Conservation (phyloP, 306 rosid species). For the Prinsepia uniflora region DNA sequence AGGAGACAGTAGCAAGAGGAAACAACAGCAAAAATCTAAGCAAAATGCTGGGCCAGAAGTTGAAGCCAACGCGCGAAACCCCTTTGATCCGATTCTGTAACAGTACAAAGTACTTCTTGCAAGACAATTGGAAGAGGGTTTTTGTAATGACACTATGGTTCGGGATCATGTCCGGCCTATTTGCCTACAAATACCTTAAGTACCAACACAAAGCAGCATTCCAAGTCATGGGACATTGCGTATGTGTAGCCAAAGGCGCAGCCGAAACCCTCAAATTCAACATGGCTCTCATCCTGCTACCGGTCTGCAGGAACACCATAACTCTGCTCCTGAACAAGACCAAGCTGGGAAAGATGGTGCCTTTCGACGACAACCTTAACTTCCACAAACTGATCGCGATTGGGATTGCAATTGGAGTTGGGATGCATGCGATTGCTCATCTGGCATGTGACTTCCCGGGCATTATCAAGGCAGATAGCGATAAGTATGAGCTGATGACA, state of each 20-base stretch:
- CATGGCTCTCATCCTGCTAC: slow-evolving; percentile 55
- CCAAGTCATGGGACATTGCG: slow-evolving; percentile 52
- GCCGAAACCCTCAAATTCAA: slow-evolving; percentile 66
- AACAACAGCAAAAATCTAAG: slow-evolving; percentile 49
- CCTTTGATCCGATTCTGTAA: slow-evolving; percentile 33
- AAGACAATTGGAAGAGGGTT: slow-evolving; percentile 61
- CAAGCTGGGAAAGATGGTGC: slow-evolving; percentile 36
- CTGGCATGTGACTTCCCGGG: slow-evolving; percentile 51
- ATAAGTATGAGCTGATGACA: slow-evolving; percentile 35
- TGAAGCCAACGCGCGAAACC: slow-evolving; percentile 36
- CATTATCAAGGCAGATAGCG: slow-evolving; percentile 31
- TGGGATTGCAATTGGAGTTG: slow-evolving; percentile 38
- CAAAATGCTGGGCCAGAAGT: slow-evolving; percentile 55
- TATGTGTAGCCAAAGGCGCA: slow-evolving; percentile 57
- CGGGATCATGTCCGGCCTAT: slow-evolving; percentile 38
- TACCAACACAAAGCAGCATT: slow-evolving; percentile 37
- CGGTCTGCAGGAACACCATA: slow-evolving; percentile 59
- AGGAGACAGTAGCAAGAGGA: slow-evolving; percentile 31
- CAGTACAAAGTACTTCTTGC: slow-evolving; percentile 39
- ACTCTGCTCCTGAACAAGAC: slow-evolving; percentile 60
- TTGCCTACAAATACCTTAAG: slow-evolving; percentile 46
- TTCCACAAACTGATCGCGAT: slow-evolving; percentile 52
- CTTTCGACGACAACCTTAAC: slow-evolving; percentile 57
- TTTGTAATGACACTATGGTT: slow-evolving; percentile 55
- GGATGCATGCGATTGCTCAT: slow-evolving; percentile 38